phyloP scores from a whole-genome alignment of 2,329 filamentous ascomycete species.

The Fusarium caatingaense region DNA sequence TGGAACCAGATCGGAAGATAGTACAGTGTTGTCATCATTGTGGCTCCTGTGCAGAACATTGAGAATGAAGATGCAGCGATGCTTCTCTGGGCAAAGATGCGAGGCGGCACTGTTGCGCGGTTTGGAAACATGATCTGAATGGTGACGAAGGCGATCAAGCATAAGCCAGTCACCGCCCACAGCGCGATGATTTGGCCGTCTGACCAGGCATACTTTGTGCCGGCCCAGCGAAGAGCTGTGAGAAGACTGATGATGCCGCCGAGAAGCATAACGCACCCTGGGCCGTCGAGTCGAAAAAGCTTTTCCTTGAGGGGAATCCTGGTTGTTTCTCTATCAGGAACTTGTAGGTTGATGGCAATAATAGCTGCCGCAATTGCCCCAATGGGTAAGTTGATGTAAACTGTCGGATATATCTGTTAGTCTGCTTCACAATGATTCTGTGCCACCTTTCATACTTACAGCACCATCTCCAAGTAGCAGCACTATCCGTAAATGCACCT shows the following conservation, averaged over 20 bases:
- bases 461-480: not conserved
- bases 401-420: not conserved
- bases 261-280: slow-evolving; percentile 14
- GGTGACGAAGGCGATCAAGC: not conserved
- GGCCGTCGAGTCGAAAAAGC: slow-evolving; percentile 14
- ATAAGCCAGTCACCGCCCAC: not conserved
- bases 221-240: slow-evolving; percentile 25
- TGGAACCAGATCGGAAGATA: slow-evolving; percentile 32
- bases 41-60: slow-evolving; percentile 22
- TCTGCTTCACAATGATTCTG: no score
- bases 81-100: slow-evolving; percentile 13
- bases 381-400: slow-evolving; percentile 11
- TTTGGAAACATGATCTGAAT: slow-evolving; percentile 1
- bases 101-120: slow-evolving; percentile 11
- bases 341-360: not conserved
- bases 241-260: slow-evolving; percentile 10
- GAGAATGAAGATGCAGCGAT: slow-evolving; percentile 23
- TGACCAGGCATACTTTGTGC: slow-evolving; percentile 18
- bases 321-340: slow-evolving; percentile 5
- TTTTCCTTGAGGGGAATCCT: slow-evolving; percentile 13
- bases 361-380: slow-evolving; percentile 7
- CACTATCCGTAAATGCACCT: not conserved
- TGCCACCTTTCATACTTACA: not conserved
- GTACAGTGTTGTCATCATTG: slow-evolving; percentile 30
- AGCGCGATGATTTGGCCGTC: not conserved